Evolutionary conservation across 306 rosid genomes (phyloP), one percentile per base, ranked within the genome.

Genomic region (Cicer bijugum): DNA sequence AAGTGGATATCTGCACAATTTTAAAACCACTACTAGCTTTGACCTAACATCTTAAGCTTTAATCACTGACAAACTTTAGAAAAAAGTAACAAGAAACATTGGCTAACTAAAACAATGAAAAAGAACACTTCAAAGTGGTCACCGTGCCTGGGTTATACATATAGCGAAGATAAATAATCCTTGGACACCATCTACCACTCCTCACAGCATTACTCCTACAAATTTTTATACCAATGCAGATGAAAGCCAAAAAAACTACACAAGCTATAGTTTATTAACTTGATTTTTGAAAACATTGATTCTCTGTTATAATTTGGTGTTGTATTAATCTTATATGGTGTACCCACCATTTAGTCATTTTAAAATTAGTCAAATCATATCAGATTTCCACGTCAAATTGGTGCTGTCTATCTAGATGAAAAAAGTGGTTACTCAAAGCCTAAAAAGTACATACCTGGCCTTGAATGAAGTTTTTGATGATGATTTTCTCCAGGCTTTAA

Each of bases 401-500:
- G 58, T 8, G 9, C 8, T 47, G 28, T 6, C 8, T 12, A 8
- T 6, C 8, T 12, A 8, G 44, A 47, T 67, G 45, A 68, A 65
- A 65, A 43, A 53, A 19, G 52, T 6, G 9, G 51, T 42, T 44
- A 20, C 55, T 20, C 16, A 12, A 69, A 37, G 11, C 16, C 23
- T 16, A 37, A 69, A 16, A 69, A 9, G 33, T 69, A 56, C 75
- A 74, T 81, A 93, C 98, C 97, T 91, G 80, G 96, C 90, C 81
- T 78, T 81, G 79, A 89, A 87, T 35, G 86, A 81, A 64, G 57
- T 70, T 77, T 82, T 64, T 8, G 80, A 79, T 61, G 80, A 79
- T 61, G 79, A 83, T 66, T 51, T 76, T 82, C 89, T 88, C 98
- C 92, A 89, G 65, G 74, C 71, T 82, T 80, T 82, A 45, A 93